Base-by-base conservation (phyloP, 805 yeast genomes). In the Zygotorulaspora chibaensis region DNA sequence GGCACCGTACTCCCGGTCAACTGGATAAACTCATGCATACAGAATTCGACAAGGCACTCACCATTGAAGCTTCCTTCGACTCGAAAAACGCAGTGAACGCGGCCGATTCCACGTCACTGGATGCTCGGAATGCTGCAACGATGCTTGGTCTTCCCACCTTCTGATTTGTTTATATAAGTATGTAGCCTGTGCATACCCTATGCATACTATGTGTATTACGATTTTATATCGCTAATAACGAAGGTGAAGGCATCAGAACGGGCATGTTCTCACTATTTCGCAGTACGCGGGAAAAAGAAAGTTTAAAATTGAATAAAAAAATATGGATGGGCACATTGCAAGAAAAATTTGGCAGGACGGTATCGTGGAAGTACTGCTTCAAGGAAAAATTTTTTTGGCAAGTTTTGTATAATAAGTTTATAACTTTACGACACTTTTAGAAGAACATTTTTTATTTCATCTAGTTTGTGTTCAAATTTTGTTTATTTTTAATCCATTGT, bases 121-220 rank as follows among this genome's bases (percentile, higher is more conserved):
- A 87, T 65, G 95, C 96, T 0, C 80, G 79, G 49, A 82, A 81
- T 56, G 98, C 96, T 1, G 97, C 96, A 0, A 72, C 79, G 29
- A 56, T 91, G 34, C 71, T 90, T 23, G 95, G 96, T 1, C 81
- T 81, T 3, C 80, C 91, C 2, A 80, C 87, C 3, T 86, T 86
- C 55, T 81, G 63, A 55, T 31, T 15, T 27, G 33, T 27, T 3
- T 9, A 34, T 34, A 16, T 12, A 34, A 13, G n/a, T 38, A 16
- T 16, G 20, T 15, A 31, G 17, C 23, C 30, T 13, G 34, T 40
- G 45, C 28, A 34, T 42, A 31, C 23, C 9, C 7, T 30, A 30
- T 40, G 30, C 17, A 18, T 34, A 23, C n/a, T 29, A 34, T 3
- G 25, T 20, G 16, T 17, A 7, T n/a, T 33, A 33, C 16, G 11